A percentile compares a stretch with the other conserved stretches of the same genome.
phyloP scores from a whole-genome alignment of 495 filamentous ascomycete species.

The Bathelium albidoporum region DNA sequence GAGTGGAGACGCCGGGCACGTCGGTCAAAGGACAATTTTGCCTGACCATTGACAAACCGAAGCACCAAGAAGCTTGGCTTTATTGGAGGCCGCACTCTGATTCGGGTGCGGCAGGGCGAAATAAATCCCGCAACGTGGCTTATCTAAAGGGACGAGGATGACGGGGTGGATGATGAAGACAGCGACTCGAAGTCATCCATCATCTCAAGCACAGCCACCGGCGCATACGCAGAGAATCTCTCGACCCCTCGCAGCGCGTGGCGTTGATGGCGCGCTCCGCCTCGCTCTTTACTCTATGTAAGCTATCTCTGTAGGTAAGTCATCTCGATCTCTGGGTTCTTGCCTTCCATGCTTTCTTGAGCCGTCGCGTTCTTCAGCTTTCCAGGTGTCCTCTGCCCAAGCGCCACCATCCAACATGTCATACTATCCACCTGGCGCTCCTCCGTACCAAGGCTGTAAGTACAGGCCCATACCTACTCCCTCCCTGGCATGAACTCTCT shows the following conservation, averaged over 20 bases:
- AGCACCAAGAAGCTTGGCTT: too few species aligned
- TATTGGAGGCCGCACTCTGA: too few species aligned
- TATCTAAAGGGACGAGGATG: neutral
- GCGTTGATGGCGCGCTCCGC: neutral
- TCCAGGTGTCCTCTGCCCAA: neutral
- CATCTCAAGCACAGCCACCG: neutral
- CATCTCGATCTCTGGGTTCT: neutral
- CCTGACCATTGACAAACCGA: too few species aligned
- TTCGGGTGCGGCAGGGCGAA: neutral
- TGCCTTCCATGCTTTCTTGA: neutral
- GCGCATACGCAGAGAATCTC: neutral
- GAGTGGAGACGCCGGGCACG: too few species aligned
- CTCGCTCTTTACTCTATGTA: neutral
- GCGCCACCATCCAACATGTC: neutral
- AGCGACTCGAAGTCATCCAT: neutral
- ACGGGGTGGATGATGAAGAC: neutral
- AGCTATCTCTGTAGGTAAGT: neutral
- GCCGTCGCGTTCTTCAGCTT: neutral
- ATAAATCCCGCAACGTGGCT: neutral
- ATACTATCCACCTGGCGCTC: neutral
- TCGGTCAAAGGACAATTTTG: too few species aligned
- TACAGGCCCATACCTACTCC: too few species aligned
- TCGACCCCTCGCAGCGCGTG: neutral
- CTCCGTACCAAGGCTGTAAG: slow-evolving; percentile 2
- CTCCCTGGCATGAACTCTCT: too few species aligned